phyloP scores from a whole-genome alignment of 805 yeast species.

The Candida ortonii region DNA sequence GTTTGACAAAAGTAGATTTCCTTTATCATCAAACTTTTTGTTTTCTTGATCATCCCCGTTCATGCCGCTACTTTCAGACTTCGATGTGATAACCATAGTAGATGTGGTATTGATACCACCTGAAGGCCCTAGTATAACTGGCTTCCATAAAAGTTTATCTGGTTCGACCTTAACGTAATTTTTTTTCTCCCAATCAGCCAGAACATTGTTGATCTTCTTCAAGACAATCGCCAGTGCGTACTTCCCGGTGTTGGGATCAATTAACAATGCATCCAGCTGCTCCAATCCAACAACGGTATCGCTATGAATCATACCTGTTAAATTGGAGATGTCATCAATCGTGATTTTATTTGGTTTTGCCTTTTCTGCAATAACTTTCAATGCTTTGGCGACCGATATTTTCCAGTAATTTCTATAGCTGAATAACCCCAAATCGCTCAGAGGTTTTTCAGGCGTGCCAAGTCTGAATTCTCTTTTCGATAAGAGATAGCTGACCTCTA shows the following conservation, averaged over 20 bases:
- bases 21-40: constrained; percentile 23
- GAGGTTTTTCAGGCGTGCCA: constrained; percentile 96
- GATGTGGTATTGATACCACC: constrained; percentile 75
- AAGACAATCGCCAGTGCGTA: constrained; percentile 57
- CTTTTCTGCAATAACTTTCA: constrained; percentile 26
- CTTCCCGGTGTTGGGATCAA: constrained; percentile 40
- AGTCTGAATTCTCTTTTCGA: constrained; percentile 69
- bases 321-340: constrained; percentile 57
- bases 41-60: constrained; percentile 4
- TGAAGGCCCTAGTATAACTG: constrained; percentile 78
- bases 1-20: constrained; percentile 39
- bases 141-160: constrained; percentile 68
- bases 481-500: constrained; percentile 83
- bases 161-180: constrained; percentile 51
- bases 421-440: constrained; percentile 78
- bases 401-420: constrained; percentile 91
- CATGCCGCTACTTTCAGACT: constrained; percentile 2
- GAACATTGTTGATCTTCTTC: constrained; percentile 38
- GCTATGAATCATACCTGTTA: constrained; percentile 83
- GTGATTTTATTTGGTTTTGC: constrained; percentile 35
- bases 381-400: constrained; percentile 52
- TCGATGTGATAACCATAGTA: constrained; percentile 34
- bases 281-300: constrained; percentile 89
- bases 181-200: constrained; percentile 53
- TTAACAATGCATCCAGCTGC: constrained; percentile 59